Base-by-base conservation (phyloP, 2,329 filamentous ascomycete genomes). In the Fusarium mangiferae region DNA sequence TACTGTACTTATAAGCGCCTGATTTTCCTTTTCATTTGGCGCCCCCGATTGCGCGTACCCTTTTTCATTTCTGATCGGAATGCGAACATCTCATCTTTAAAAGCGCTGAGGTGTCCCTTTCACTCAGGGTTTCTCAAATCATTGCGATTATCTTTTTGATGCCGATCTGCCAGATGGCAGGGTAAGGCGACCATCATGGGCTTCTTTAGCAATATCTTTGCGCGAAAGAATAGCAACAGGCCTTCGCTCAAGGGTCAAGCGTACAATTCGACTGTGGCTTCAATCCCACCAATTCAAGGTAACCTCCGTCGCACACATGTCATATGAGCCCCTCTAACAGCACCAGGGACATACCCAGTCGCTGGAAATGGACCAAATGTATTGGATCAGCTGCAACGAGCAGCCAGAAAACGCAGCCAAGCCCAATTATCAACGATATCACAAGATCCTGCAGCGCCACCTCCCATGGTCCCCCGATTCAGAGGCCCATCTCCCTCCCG, bases 301-400 rank as follows among this genome's bases (percentile, higher is more conserved):
- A 66, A 36, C 10, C 17, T 36, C 17, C 17, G 9, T 17, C 35
- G 35, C 18, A 20, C 4, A 38, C 18, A 38, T 20, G 9, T 12
- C 20, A 18, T 11, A 38, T 11, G 6, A 38, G 13, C 5, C 36
- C 10, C 17, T 38, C 38, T 67, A 42, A 65, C 49, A 46, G 51
- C 42, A 35, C 44, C 42, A 79, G 77, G 77, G 44, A 79, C 77
- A 35, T 79, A 75, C 39, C 77, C 77, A 3, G 75, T 79, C 44
- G 66, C 77, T 41, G 77, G 77, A 54, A 79, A 79, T 62, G 76
- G 75, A 18, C 75, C 74, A 24, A 78, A 74, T 45, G 56, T 78
- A 24, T 59, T 78, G 44, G 77, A 77, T 49, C 73, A 78, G 52
- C 64, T 79, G 49, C 75, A 79, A 9, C 72, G 72, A 48, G 77